Base-by-base conservation (phyloP, 1,284 basidiomycete genomes). In the Irpex lacteus region DNA sequence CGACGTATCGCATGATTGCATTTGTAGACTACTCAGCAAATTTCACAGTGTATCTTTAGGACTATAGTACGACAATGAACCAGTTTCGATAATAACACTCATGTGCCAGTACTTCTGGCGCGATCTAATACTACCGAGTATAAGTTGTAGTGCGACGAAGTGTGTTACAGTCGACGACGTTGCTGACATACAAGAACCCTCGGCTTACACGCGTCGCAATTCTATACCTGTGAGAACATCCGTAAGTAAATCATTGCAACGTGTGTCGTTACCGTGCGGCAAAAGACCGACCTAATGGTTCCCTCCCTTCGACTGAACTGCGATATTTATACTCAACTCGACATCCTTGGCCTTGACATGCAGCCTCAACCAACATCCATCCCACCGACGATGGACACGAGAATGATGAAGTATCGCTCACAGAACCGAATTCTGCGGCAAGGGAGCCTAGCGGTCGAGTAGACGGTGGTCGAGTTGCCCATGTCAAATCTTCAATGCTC, bases 301-400 rank as follows among this genome's bases (percentile, higher is more conserved):
- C 49, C 32, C 18, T 47, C 21, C 19, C 38, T 4, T 36, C 13
- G 32, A 59, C 47, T 5, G 59, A 26, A 26, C 18, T n/a, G 40
- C 8, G 40, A n/a, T 18, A 7, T 11, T 63, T 50, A 56, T 63
- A 66, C 47, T 66, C 65, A 2, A 66, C 44, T 52, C 65, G 54
- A 50, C 65, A 66, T n/a, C 59, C 59, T 4, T 59, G 50, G 7
- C 65, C 65, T n/a, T 7, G 32, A 49, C 65, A 66, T 53, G 26
- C 38, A 34, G 62, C 61, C 54, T 66, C 65, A 5, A 66, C 62
- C 5, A 59, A 18, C n/a, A 56, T 18, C 44, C 15, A 60, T 19
- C 7, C 57, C 13, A 15, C 9, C 18, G 37, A n/a, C 36, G 26
- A 8, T 32, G 64, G 59, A 21, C 65, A 66, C 34, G 44, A 11